Evolutionary conservation across 768 basidiomycete genomes (phyloP), one percentile per base, ranked within the genome.

Genomic region (Mycena kentingensis): DNA sequence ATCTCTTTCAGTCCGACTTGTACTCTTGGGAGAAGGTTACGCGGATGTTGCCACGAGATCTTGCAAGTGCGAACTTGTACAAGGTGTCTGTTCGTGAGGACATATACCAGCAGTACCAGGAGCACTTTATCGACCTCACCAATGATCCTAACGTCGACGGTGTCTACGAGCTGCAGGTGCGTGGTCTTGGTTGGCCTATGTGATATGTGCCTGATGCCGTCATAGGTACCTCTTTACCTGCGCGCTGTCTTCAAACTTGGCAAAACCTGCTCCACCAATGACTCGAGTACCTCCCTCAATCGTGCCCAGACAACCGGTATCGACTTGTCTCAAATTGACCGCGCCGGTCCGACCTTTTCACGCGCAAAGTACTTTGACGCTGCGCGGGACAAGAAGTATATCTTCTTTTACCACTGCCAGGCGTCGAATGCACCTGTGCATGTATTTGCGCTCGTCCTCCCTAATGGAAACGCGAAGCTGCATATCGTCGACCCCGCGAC

Each of bases 111-210:
- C 83, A 89, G 26, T 90, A 87, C 26, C 87, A 92, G 60, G 88
- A 92, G 50, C 92, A 97, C 66, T 98, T 98, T 64, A 86, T 93
- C 16, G 87, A 94, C 65, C 76, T 98, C 44, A 91, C 84, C 52
- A 97, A 97, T 64, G 90, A 95, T 62, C 91, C 95, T 0, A 93
- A 90, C 63, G 92, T 98, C 8, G 93, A 98, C 61, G 93, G 93
- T 1, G 89, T 97, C 3, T 99, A 87, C 63, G 97, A 99, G 71
- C 77, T 87, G 18, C 94, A 98, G 80, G 92, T 93, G 58, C 36
- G 76, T 59, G 12, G 13, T 51, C 48, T 2, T 29, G 31, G 28
- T 28, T 46, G 46, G 46, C 37, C 12, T 7, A 42, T 12, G 6
- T 45, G 46, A n/a, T n/a, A n/a, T n/a, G n/a, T n/a, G n/a, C n/a